Evolutionary conservation across 2,329 filamentous ascomycete genomes (phyloP), one percentile per base, ranked within the genome.

Genomic region (Corniculantispora saksenae): DNA sequence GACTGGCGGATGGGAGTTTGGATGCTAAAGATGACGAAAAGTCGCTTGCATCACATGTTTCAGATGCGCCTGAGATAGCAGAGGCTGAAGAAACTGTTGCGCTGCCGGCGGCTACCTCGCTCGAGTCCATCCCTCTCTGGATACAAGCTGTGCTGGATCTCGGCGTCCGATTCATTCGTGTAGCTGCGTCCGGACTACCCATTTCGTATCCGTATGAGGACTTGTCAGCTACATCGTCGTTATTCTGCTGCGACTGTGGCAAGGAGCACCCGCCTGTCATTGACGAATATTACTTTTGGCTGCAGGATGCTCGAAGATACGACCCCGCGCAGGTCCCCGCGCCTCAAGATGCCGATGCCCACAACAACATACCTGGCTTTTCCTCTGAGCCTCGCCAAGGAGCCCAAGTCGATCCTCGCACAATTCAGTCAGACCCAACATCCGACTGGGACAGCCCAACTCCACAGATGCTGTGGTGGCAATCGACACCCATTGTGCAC

Each of bases 261-360:
- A 21, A 57, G 17, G 19, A 32, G 23, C 61, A 63, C 48, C 35
- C 43, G 40, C 61, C 61, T 29, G 45, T 45, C 10, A 40, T 63
- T 9, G 61, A 63, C n/a, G 61, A 63, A 27, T 63, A 63, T 27
- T 63, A 63, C 27, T 63, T 63, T 40, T 63, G 61, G 61, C 61
- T 63, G n/a, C 25, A 63, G 19, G 61, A 63, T 23, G 45, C 32
- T 13, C 38, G 25, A n/a, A 38, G 61, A 21, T 63, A 57, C 32
- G 61, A 63, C 25, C 61, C 61, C 15, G 45, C 45, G 12, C 9
- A 63, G 21, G 45, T 58, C 23, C 15, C 61, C 10, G 10, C 53
- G 4, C 45, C 61, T 2, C 61, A 63, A 29, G 50, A 63, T 51
- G 61, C 61, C 25, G 61, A 63, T 43, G n/a, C 35, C 19, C 51